A percentile compares a stretch with the other conserved stretches of the same genome.
These are phyloP conservation scores for Cylindrodendrum hubeiense DNA, from an alignment of 2,329 filamentous ascomycete genomes.

Conservation along the genomic window DNA sequence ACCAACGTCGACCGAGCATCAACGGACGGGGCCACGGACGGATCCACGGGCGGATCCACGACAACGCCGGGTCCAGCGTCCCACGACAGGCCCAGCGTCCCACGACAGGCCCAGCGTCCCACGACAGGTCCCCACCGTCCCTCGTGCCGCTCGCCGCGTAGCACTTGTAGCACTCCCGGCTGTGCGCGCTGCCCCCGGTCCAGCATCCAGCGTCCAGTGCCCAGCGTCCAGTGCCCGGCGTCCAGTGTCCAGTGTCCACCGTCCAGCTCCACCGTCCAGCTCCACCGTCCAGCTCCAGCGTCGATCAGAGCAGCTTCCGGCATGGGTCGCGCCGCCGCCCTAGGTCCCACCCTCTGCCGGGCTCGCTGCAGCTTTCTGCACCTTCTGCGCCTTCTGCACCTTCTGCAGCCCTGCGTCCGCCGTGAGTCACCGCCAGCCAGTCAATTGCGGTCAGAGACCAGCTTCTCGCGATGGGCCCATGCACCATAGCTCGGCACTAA, in stretches of 20 bases:
- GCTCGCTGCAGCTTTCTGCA: slow-evolving; percentile 16
- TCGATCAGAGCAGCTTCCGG: slow-evolving; percentile 1
- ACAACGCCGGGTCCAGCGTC: neutral
- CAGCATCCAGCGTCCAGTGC: too few species aligned
- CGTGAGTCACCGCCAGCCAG: slow-evolving; percentile 45
- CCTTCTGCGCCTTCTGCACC: slow-evolving; percentile 19
- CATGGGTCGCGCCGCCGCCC: neutral
- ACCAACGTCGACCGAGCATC: slow-evolving; percentile 17
- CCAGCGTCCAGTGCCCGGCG: too few species aligned
- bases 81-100: too few species aligned
- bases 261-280: too few species aligned
- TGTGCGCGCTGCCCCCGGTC: too few species aligned
- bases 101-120: neutral
- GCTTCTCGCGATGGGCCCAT: slow-evolving; percentile 43
- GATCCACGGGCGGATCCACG: neutral
- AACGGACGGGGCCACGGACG: too few species aligned
- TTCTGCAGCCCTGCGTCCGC: slow-evolving; percentile 20
- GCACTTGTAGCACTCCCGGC: too few species aligned
- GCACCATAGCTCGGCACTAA: slow-evolving; percentile 32
- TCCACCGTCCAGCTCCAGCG: neutral
- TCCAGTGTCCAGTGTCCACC: too few species aligned
- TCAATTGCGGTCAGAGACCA: slow-evolving; percentile 34
- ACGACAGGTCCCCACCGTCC: neutral
- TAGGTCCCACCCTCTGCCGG: slow-evolving; percentile 24
- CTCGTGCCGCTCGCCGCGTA: too few species aligned